A percentile compares a stretch with the other conserved stretches of the same genome.
phyloP scores from a whole-genome alignment of 2,329 filamentous ascomycete species.

The Metarhizium rileyi region DNA sequence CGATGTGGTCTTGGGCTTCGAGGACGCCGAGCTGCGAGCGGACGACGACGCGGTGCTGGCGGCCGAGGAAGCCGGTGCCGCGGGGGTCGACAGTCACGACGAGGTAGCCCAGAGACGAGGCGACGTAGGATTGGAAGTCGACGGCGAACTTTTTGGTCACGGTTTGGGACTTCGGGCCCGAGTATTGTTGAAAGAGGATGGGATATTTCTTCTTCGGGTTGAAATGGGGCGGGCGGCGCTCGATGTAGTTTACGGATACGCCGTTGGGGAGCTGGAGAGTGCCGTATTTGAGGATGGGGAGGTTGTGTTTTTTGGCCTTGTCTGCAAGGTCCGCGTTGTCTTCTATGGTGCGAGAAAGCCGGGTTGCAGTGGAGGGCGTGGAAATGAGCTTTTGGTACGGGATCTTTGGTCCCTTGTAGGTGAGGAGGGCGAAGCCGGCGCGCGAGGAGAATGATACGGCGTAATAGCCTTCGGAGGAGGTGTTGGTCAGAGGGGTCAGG shows the following conservation, averaged over 20 bases:
- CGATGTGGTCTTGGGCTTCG: slow-evolving; percentile 87
- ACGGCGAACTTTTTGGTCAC: slow-evolving; percentile 73
- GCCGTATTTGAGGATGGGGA: slow-evolving; percentile 74
- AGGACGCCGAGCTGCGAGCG: slow-evolving; percentile 76
- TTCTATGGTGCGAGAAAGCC: slow-evolving; percentile 65
- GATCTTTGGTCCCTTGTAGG: slow-evolving; percentile 73
- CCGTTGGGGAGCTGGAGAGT: slow-evolving; percentile 74
- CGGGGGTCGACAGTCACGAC: slow-evolving; percentile 91
- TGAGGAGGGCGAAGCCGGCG: slow-evolving; percentile 74
- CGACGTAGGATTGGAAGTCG: slow-evolving; percentile 85
- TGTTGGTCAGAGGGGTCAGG: slow-evolving; percentile 65
- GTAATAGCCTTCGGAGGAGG: slow-evolving; percentile 66
- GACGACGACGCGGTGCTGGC: slow-evolving; percentile 70
- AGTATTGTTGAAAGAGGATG: slow-evolving; percentile 91
- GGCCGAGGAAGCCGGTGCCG: slow-evolving; percentile 84
- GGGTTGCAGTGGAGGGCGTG: slow-evolving; percentile 57
- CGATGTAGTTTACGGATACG: slow-evolving; percentile 61
- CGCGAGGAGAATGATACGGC: slow-evolving; percentile 73
- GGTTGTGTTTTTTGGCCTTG: slow-evolving; percentile 63
- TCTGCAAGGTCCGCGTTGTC: slow-evolving; percentile 63
- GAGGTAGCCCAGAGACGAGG: slow-evolving; percentile 77
- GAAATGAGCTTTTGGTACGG: slow-evolving; percentile 88
- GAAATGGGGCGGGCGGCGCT: slow-evolving; percentile 85
- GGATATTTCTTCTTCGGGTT: slow-evolving; percentile 77
- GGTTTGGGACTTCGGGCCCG: slow-evolving; percentile 83